Conservation (phyloP, 441 rosid genomes). For the Populus tomentosa region DNA sequence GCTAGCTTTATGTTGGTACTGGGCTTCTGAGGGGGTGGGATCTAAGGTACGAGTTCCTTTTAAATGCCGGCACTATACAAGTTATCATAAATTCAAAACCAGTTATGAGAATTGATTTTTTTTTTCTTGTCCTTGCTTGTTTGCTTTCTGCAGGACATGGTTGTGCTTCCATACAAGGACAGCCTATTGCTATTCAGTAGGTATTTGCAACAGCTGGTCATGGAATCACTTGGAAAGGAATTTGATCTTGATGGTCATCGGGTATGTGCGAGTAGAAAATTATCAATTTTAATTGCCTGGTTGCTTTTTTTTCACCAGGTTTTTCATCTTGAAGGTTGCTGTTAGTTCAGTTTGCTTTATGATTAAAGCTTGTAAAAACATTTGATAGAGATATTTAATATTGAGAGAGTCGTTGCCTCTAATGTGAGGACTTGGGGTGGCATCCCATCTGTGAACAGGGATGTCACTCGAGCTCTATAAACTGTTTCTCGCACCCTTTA, state of each 20-base stretch:
- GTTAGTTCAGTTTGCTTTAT: background rate
- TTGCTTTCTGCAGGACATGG: constrained; percentile 77
- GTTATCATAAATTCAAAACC: constrained; percentile 2
- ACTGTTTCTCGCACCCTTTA: background rate
- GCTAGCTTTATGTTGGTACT: constrained; percentile 93
- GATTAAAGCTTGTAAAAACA: background rate
- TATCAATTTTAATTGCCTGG: background rate
- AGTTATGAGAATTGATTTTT: constrained; percentile 7
- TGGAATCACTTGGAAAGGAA: constrained; percentile 99
- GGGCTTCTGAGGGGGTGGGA: constrained; percentile 90
- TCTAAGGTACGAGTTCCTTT: constrained; percentile 61
- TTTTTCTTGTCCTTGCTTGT: background rate
- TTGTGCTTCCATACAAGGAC: constrained; percentile 97
- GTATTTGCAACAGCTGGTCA: constrained; percentile 93
- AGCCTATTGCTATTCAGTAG: constrained; percentile 88
- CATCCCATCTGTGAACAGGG: background rate
- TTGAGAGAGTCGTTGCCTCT: background rate
- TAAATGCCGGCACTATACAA: background rate
- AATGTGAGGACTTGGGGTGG: background rate
- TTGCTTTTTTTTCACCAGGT: background rate
- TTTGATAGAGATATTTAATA: background rate
- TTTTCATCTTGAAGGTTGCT: background rate
- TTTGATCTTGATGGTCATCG: constrained; percentile 92
- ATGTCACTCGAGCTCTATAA: background rate
- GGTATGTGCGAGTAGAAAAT: constrained; percentile 40